Conservation (phyloP, 2,329 filamentous ascomycete genomes). For the Dryadomyces quercus-mongolicae region DNA sequence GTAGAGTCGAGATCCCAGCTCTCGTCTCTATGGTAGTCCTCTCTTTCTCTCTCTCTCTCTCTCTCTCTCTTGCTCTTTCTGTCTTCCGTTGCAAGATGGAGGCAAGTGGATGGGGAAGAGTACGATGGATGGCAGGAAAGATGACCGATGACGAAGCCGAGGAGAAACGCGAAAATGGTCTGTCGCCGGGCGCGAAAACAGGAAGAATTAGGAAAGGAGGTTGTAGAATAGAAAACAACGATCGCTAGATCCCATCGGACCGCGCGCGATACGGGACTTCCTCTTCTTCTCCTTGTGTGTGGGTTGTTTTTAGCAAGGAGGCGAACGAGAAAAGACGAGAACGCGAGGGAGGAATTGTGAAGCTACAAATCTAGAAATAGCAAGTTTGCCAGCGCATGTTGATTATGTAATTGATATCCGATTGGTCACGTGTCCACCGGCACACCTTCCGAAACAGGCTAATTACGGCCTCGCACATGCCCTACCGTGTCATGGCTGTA, state of each 20-base stretch:
- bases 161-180: not conserved
- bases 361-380: not conserved
- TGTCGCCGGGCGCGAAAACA: not conserved
- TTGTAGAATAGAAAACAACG: not conserved
- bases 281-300: not conserved
- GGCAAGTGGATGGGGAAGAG: not conserved
- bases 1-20: not conserved
- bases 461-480: not conserved
- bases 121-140: not conserved
- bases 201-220: not conserved
- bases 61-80: not conserved
- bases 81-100: not conserved
- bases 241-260: not conserved
- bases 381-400: not conserved
- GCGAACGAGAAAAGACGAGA: not conserved
- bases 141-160: not conserved
- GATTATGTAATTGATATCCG: not conserved
- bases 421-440: not conserved
- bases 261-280: not conserved
- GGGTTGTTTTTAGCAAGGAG: not conserved
- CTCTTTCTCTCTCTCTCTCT: not conserved
- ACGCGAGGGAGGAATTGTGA: not conserved
- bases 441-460: not conserved
- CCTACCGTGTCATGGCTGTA: no score
- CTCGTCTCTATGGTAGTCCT: not conserved